Base-by-base conservation (phyloP, 139 green algal species). In the Coelastrella sp. region DNA sequence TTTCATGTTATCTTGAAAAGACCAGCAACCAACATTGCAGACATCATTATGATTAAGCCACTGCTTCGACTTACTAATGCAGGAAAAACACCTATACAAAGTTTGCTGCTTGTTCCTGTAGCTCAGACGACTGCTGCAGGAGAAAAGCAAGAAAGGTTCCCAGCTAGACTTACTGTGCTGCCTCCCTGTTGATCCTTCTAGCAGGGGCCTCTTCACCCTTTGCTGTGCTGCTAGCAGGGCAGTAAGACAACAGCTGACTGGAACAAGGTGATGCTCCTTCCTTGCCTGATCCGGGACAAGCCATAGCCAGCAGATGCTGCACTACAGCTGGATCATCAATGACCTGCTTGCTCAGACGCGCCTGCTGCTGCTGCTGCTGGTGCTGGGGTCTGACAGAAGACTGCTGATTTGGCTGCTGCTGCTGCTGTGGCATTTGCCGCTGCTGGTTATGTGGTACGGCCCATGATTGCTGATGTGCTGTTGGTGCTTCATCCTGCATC, bases 291-390 rank as follows among this genome's bases (percentile, higher is more conserved):
- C 53, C 77, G 9, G 77, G 41, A 50, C 45, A 66, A 2, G 60
- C 60, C 40, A 76, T 35, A n/a, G 43, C 13, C 40, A 76, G n/a
- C 27, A 74, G 60, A 0, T 21, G 27, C 37, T 32, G 23, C 41
- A 66, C 60, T 27, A 76, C 59, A 41, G 68, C 51, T 7, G 60
- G 78, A n/a, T 84, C 41, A 27, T 84, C 41, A 27, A 35, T n/a
- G 3, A 63, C 40, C 19, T 37, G 60, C 21, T 43, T 8, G 19
- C 40, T 25, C 37, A 30, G 78, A 19, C 6, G 40, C 38, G 11
- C 37, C 60, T 27, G 32, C 40, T n/a, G 6, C 8, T 50, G 59
- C 40, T 50, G 57, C 27, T 57, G 45, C 4, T 63, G 40, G 11
- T 77, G 79, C 40, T 48, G 79, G 17, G 25, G 66, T 45, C 43